phyloP scores from a whole-genome alignment of 2,329 filamentous ascomycete species.

The Fusarium sp. region DNA sequence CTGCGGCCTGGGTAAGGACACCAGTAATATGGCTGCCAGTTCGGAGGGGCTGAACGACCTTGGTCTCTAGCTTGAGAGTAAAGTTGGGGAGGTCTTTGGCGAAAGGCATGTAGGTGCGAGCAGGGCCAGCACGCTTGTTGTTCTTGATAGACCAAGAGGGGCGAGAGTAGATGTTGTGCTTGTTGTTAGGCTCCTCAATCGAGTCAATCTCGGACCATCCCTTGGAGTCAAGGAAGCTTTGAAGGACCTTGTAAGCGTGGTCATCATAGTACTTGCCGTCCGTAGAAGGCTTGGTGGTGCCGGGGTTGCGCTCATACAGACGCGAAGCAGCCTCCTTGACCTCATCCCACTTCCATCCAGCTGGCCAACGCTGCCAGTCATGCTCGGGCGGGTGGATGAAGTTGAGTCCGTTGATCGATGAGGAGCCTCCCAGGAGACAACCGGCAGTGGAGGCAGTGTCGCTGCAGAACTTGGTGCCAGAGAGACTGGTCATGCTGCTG shows the following conservation, averaged over 20 bases:
- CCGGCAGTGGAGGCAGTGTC: conserved; percentile 43
- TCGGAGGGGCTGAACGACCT: conserved; percentile 73
- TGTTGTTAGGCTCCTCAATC: conserved; percentile 70
- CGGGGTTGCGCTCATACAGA: conserved; percentile 57
- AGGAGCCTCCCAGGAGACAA: conserved; percentile 41
- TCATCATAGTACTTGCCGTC: conserved; percentile 76
- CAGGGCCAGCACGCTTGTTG: conserved; percentile 75
- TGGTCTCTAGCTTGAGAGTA: conserved; percentile 72
- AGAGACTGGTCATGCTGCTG: conserved; percentile 39
- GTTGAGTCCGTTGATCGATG: conserved; percentile 45
- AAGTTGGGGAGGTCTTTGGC: conserved; percentile 73
- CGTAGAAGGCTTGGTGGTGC: conserved; percentile 72
- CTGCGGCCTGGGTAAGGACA: conserved; percentile 69
- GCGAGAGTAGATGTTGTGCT: conserved; percentile 74
- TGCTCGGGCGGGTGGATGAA: conserved; percentile 43
- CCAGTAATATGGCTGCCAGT: conserved; percentile 71
- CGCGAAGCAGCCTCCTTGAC: conserved; percentile 40
- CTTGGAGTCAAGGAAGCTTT: conserved; percentile 65
- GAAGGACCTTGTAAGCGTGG: conserved; percentile 71
- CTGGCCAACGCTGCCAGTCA: conserved; percentile 43
- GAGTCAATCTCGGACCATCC: conserved; percentile 75
- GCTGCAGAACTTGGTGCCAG: conserved; percentile 42
- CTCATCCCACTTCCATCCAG: conserved; percentile 39
- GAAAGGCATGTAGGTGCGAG: conserved; percentile 76
- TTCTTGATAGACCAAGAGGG: conserved; percentile 76